Base-by-base conservation (phyloP, 805 yeast species). In the Debaryomyces maramus region DNA sequence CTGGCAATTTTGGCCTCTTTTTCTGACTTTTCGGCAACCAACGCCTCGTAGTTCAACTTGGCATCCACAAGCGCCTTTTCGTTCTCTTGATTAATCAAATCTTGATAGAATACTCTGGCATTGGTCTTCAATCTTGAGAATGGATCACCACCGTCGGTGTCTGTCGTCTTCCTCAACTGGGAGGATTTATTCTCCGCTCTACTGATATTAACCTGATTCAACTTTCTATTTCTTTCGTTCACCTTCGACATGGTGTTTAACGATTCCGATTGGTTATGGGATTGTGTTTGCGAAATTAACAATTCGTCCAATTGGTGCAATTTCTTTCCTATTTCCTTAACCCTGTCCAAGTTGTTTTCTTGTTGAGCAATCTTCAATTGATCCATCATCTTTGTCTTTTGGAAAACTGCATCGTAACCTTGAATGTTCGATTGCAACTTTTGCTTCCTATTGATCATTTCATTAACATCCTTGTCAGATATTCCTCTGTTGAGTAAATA, bases 101-200 rank as follows among this genome's bases (percentile, higher is more conserved):
- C 76, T 41, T 73, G 70, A 55, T 89, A 88, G 63, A 88, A 91
- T 44, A 88, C 80, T 53, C 87, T 79, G 1, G 97, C 87, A 45
- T 81, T 85, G 1, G 98, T 91, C 59, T 87, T 84, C 56, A 93
- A 76, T 60, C 98, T 81, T 50, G 85, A 80, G 63, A 93, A 93
- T 16, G 99, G 98, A 66, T 93, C 87, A 6, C 72, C 72, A 6
- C 52, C 61, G 52, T 73, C 78, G 39, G 78, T 71, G 41, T 65
- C 64, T 31, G 51, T 69, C 40, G 72, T 48, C 50, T 64, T 79
- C 49, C 82, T 75, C 57, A 65, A 69, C 38, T 78, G 83, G 15
- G 76, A 73, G 34, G 85, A 80, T 51, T 72, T 71, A 31, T 80
- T 63, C 59, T 90, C 97, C 0, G 96, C 97, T 52, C 77, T 75